These are phyloP conservation scores for Penicillium riverlandense DNA, from an alignment of 495 filamentous ascomycete genomes.

Conservation along the genomic window DNA sequence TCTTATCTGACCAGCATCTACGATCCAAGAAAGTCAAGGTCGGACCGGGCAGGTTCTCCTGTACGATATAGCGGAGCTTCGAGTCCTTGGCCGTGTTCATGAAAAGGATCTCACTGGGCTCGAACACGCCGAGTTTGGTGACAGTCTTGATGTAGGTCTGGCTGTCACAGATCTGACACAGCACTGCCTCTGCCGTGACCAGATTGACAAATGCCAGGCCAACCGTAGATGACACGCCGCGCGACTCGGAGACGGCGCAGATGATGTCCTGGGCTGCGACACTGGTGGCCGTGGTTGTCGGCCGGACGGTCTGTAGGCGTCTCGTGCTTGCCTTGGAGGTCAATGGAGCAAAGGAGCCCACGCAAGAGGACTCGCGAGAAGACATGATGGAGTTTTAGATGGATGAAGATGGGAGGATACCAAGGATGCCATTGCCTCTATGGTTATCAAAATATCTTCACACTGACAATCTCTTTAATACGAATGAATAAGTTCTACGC, in stretches of 20 bases:
- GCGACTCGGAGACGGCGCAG: constrained; percentile 87
- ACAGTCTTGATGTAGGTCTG: constrained; percentile 81
- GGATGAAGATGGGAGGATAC: too few species aligned
- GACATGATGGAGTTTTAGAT: background rate
- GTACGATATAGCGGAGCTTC: constrained; percentile 68
- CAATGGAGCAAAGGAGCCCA: constrained; percentile 17
- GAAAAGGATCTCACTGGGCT: constrained; percentile 69
- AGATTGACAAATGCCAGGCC: constrained; percentile 87
- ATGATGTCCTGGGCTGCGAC: constrained; percentile 69
- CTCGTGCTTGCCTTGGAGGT: constrained; percentile 28
- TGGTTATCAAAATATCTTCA: too few species aligned
- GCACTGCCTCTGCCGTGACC: constrained; percentile 69
- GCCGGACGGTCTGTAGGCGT: constrained; percentile 40
- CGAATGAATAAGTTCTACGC: too few species aligned
- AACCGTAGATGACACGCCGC: constrained; percentile 77
- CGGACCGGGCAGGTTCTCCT: constrained; percentile 52
- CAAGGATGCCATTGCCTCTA: too few species aligned
- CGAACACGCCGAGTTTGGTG: constrained; percentile 72
- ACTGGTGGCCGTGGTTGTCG: constrained; percentile 58
- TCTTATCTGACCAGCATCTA: constrained; percentile 80
- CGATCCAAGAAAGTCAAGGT: constrained; percentile 64
- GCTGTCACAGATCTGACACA: constrained; percentile 86
- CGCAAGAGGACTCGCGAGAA: background rate
- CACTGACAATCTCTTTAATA: too few species aligned
- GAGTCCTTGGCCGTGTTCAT: constrained; percentile 65